Base-by-base conservation (phyloP, 768 basidiomycete genomes). In the Hygrocybe coccinea region DNA sequence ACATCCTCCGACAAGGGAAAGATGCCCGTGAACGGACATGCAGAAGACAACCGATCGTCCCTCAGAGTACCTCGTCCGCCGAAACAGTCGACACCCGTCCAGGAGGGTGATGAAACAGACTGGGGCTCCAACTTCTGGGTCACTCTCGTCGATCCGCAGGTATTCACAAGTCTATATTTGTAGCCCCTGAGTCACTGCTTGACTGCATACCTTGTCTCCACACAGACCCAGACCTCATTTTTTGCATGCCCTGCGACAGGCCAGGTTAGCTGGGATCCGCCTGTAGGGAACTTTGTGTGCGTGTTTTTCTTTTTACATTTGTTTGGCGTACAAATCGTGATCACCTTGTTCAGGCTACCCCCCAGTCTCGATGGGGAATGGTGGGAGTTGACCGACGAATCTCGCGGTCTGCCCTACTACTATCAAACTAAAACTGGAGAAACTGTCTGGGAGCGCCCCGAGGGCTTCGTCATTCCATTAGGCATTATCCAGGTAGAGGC, bases 81-180 rank as follows among this genome's bases (percentile, higher is more conserved):
- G 10, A 54, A 44, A 10, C 21, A 3, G 9, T n/a, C 41, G 5
- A 2, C 33, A 6, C 14, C 21, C 34, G 63, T 52, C 25, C 67
- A 69, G 41, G 74, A 77, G 52, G 70, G 64, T 46, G 74, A 78
- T 53, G 80, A 79, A 60, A 70, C 80, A 58, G 79, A 79, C 25
- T 94, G 91, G 91, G 91, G 91, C 4, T 82, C 87, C 24, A 86
- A 92, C 68, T 95, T 97, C 67, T 97, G 94, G 94, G 91, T 95
- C 6, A 95, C 94, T 5, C 77, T 95, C 51, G 80, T 88, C 47
- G 93, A 97, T 77, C 94, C 94, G 24, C 84, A 89, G 79, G 93
- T 89, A 67, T 61, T 79, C 78, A 41, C 22, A 53, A 43, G 17
- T 41, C 33, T 9, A 41, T 5, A 55, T 52, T n/a, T 52, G 49